phyloP scores from a whole-genome alignment of 805 yeast species.

The Millerozyma acaciae region DNA sequence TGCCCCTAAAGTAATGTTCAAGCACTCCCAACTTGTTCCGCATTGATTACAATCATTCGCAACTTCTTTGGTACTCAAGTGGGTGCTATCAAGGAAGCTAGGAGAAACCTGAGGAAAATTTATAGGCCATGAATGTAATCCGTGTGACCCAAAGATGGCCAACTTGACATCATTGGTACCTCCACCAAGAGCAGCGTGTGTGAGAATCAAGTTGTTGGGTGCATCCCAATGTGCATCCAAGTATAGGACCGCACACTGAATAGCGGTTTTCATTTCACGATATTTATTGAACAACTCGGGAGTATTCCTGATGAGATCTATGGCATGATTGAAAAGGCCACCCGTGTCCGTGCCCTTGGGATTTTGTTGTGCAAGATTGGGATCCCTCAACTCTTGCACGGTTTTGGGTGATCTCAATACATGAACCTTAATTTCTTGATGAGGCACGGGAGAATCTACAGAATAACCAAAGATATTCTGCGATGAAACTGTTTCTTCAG shows the following conservation, averaged over 20 bases:
- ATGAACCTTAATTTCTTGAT: slow-evolving; percentile 71
- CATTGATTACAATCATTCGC: slow-evolving; percentile 87
- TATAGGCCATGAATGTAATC: slow-evolving; percentile 90
- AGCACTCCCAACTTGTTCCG: slow-evolving; percentile 86
- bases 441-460: slow-evolving; percentile 50
- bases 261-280: slow-evolving; percentile 54
- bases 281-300: slow-evolving; percentile 18
- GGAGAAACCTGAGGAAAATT: slow-evolving; percentile 66
- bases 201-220: slow-evolving; percentile 52
- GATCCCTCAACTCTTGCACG: slow-evolving; percentile 67
- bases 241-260: slow-evolving; percentile 80
- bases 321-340: slow-evolving; percentile 72
- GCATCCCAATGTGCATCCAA: slow-evolving; percentile 84
- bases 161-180: slow-evolving; percentile 64
- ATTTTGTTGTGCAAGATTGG: slow-evolving; percentile 85
- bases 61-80: slow-evolving; percentile 60
- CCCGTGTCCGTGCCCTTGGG: slow-evolving; percentile 67
- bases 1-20: slow-evolving; percentile 84
- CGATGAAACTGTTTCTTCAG: slow-evolving; percentile 43
- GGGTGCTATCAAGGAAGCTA: slow-evolving; percentile 69
- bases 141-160: slow-evolving; percentile 94
- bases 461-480: slow-evolving; percentile 33
- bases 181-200: slow-evolving; percentile 96
- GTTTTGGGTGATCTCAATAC: slow-evolving; percentile 65
- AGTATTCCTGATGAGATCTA: slow-evolving; percentile 56